Percentiles rank a stretch among this genome's conserved stretches.
Evolutionary conservation across 768 basidiomycete species (phyloP).

Genomic region (Podaxis sp.): DNA sequence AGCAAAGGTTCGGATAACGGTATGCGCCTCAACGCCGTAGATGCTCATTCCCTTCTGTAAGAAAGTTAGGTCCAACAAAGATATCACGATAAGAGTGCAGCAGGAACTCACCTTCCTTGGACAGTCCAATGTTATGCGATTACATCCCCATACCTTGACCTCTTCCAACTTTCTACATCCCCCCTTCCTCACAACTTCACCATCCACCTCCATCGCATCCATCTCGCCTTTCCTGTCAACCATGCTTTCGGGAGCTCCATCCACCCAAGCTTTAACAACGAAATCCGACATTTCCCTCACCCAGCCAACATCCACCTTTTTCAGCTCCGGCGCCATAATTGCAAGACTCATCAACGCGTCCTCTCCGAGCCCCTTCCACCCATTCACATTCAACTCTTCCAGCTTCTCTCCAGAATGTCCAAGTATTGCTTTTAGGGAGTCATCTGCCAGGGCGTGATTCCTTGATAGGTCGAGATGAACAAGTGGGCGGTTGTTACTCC

Average conservation of each 20-base stretch:
- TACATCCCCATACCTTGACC: constrained; percentile 58
- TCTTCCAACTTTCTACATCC: constrained; percentile 42
- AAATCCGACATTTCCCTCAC: constrained; percentile 84
- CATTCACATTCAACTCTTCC: constrained; percentile 68
- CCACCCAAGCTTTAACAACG: constrained; percentile 67
- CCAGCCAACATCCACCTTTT: constrained; percentile 78
- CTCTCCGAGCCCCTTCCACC: constrained; percentile 63
- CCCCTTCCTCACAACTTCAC: constrained; percentile 20
- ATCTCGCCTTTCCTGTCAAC: constrained; percentile 8
- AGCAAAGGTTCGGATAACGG: not conserved
- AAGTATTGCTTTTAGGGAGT: constrained; percentile 63
- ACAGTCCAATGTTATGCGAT: constrained; percentile 41
- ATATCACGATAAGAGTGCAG: not conserved
- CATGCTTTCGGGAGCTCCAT: constrained; percentile 24
- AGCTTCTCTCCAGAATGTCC: constrained; percentile 64
- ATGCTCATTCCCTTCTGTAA: constrained; percentile 30
- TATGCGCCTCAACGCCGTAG: constrained; percentile 33
- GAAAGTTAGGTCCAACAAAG: not conserved
- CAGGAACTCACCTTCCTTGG: constrained; percentile 36
- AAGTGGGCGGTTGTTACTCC: constrained; percentile 53
- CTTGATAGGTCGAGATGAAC: constrained; percentile 59
- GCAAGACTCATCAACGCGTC: constrained; percentile 39
- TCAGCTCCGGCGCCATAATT: constrained; percentile 39
- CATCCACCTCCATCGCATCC: constrained; percentile 5
- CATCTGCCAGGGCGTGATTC: constrained; percentile 50